These are phyloP conservation scores for Clonostachys sp. DNA, from an alignment of 2,329 filamentous ascomycete genomes.

Conservation along the genomic window DNA sequence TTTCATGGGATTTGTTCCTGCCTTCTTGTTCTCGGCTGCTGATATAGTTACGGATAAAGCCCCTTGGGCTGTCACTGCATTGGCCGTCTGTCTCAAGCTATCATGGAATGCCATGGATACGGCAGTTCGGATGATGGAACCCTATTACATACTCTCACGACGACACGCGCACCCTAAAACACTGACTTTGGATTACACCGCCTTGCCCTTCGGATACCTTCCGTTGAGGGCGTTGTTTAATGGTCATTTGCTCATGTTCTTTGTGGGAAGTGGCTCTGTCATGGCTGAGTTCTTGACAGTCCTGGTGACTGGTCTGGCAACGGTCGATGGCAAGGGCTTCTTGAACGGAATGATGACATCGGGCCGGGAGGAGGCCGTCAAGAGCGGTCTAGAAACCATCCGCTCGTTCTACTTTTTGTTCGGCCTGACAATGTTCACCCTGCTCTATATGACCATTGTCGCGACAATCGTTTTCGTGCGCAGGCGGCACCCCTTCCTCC, in stretches of 20 bases:
- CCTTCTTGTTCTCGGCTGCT: slow-evolving; percentile 55
- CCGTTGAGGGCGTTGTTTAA: slow-evolving; percentile 59
- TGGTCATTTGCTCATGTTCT: slow-evolving; percentile 58
- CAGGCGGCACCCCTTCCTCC: slow-evolving; percentile 66
- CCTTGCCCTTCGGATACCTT: slow-evolving; percentile 63
- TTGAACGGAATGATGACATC: slow-evolving; percentile 13
- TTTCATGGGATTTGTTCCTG: slow-evolving; percentile 54
- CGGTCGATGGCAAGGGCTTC: slow-evolving; percentile 60
- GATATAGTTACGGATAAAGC: slow-evolving; percentile 54
- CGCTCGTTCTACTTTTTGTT: slow-evolving; percentile 65
- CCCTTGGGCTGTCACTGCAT: slow-evolving; percentile 60
- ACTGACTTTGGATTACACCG: slow-evolving; percentile 69
- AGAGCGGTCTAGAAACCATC: slow-evolving; percentile 55
- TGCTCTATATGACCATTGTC: slow-evolving; percentile 60
- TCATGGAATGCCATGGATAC: slow-evolving; percentile 66
- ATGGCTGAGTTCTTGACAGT: slow-evolving; percentile 71
- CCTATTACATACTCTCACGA: slow-evolving; percentile 65
- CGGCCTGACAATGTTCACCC: slow-evolving; percentile 54
- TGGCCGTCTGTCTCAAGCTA: slow-evolving; percentile 64
- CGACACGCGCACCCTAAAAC: slow-evolving; percentile 62
- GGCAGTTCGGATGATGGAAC: slow-evolving; percentile 68
- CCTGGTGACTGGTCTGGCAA: slow-evolving; percentile 60
- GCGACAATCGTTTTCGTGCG: slow-evolving; percentile 55
- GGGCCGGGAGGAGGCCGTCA: slow-evolving; percentile 20
- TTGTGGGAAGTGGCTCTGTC: slow-evolving; percentile 67